Evolutionary conservation across 164 flowering plant species (phyloP).

Genomic region (Taxillus chinensis): DNA sequence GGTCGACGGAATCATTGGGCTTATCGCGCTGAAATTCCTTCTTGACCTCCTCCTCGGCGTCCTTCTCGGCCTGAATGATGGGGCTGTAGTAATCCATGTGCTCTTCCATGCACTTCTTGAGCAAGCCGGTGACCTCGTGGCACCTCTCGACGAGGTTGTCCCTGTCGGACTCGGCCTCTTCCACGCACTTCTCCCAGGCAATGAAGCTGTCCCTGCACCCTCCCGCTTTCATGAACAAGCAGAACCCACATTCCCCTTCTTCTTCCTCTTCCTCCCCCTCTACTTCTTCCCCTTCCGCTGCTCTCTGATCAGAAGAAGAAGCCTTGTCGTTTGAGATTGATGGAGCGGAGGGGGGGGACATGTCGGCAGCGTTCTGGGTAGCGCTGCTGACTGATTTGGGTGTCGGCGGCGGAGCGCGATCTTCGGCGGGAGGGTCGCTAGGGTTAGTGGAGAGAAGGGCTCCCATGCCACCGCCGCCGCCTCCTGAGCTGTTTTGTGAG

Average conservation of each 20-base stretch:
- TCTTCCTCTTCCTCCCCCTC: conserved; percentile 43
- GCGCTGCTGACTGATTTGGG: too few species aligned
- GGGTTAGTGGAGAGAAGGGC: too few species aligned
- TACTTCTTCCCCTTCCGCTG: conserved; percentile 5
- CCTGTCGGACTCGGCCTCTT: conserved; percentile 54
- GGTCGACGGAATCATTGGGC: not conserved
- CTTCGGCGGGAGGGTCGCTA: too few species aligned
- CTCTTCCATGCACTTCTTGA: conserved; percentile 79
- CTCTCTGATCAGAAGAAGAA: not conserved
- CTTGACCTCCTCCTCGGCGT: conserved; percentile 24
- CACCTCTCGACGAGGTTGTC: conserved; percentile 80
- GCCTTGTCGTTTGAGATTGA: too few species aligned
- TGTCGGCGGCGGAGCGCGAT: too few species aligned
- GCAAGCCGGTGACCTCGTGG: conserved; percentile 32
- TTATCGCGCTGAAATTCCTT: conserved; percentile 41
- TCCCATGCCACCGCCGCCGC: too few species aligned
- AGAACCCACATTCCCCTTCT: conserved; percentile 84
- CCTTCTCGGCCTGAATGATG: conserved; percentile 48
- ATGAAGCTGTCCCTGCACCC: conserved; percentile 64
- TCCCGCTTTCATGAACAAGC: conserved; percentile 87
- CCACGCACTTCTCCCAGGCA: conserved; percentile 76
- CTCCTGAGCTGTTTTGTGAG: too few species aligned
- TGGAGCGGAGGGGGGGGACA: too few species aligned
- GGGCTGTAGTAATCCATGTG: conserved; percentile 77
- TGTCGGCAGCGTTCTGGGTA: too few species aligned